These are phyloP conservation scores for Fusarium armeniacum DNA, from an alignment of 2,329 filamentous ascomycete species.

Conservation along the genomic window DNA sequence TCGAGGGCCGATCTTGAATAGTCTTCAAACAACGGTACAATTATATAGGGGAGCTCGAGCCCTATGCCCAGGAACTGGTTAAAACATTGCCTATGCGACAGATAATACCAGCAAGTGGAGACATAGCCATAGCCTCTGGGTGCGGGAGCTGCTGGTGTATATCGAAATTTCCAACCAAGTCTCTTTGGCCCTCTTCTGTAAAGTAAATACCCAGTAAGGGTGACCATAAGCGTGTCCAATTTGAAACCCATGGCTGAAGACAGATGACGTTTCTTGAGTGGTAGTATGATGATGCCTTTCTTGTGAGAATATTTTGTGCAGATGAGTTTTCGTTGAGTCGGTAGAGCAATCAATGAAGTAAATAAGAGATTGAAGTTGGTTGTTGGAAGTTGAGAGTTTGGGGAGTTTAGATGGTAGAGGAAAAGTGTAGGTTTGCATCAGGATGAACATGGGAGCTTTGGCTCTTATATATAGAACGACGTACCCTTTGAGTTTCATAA, in stretches of 20 bases:
- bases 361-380: background rate
- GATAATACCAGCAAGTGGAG: constrained; percentile 7
- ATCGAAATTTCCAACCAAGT: background rate
- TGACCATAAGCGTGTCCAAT: no score
- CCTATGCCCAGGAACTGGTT: constrained; percentile 4
- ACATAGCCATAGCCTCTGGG: constrained; percentile 1
- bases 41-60: no score
- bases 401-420: background rate
- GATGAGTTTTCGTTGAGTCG: background rate
- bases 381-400: background rate
- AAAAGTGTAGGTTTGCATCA: background rate
- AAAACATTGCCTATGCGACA: constrained; percentile 16
- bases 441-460: background rate
- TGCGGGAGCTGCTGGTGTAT: background rate
- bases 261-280: background rate
- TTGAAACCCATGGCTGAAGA: background rate
- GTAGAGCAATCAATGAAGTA: background rate
- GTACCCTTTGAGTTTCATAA: no score
- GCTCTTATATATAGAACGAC: background rate
- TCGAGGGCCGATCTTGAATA: no score
- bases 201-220: accelerated
- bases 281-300: background rate
- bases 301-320: background rate
- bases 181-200: accelerated
- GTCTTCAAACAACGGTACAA: no score